phyloP scores from a whole-genome alignment of 352 stramenopile genomes.

The Plasmopara halstedii region DNA sequence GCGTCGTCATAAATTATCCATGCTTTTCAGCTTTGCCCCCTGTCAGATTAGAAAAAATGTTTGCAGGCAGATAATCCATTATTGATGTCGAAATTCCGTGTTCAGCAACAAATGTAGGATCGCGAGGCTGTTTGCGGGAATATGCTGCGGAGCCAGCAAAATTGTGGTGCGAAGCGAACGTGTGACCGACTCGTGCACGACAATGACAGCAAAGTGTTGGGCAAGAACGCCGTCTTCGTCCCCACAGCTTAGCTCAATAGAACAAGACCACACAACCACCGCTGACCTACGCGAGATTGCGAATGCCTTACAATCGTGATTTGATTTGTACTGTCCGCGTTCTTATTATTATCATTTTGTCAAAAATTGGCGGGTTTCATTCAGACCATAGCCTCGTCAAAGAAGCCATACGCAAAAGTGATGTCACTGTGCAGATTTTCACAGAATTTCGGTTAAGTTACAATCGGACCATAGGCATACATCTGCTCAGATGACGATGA shows the following conservation, averaged over 20 bases:
- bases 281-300: constrained; percentile 7
- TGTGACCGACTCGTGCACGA: constrained; percentile 89
- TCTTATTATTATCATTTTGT: neutral
- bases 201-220: constrained; percentile 62
- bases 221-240: too few relatives aligned
- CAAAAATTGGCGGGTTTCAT: too few relatives aligned
- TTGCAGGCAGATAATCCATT: constrained; percentile 84
- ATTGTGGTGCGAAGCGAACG: constrained; percentile 81
- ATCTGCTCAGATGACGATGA: constrained; percentile 76
- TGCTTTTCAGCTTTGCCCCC: constrained; percentile 25
- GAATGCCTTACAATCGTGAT: neutral
- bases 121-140: constrained; percentile 45
- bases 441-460: constrained; percentile 72
- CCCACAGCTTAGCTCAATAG: too few relatives aligned
- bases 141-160: constrained; percentile 58
- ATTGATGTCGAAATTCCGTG: constrained; percentile 59
- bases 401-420: constrained; percentile 81
- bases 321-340: neutral
- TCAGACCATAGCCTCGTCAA: constrained; percentile 56
- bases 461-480: constrained; percentile 54
- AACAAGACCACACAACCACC: constrained; percentile 37
- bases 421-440: constrained; percentile 87
- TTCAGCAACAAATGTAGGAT: constrained; percentile 37
- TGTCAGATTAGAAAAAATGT: constrained; percentile 72
- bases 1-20: constrained; percentile 57